Evolutionary conservation across 2,329 filamentous ascomycete species (phyloP).

Genomic region (Triangularia verruculosa): DNA sequence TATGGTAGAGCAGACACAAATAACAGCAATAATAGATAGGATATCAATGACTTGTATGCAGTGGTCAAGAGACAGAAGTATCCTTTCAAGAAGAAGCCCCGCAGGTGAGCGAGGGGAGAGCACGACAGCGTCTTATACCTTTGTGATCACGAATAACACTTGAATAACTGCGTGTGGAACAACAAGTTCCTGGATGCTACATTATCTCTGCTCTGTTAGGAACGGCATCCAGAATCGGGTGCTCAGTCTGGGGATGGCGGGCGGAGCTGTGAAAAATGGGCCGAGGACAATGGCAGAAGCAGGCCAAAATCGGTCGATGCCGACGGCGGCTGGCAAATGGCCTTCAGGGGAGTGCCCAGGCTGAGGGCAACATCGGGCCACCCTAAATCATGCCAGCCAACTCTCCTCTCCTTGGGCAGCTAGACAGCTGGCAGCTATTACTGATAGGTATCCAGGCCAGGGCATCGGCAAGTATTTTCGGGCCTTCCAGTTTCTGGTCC

Average conservation of each 20-base stretch:
- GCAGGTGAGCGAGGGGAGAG: slow-evolving; percentile 4
- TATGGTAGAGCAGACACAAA: background rate
- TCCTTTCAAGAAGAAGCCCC: slow-evolving; percentile 7
- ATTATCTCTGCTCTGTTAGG: background rate
- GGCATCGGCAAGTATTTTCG: background rate
- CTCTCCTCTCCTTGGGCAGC: slow-evolving; percentile 2
- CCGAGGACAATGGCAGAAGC: slow-evolving; percentile 30
- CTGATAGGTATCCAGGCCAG: background rate
- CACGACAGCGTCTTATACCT: slow-evolving; percentile 5
- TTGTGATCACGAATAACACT: background rate
- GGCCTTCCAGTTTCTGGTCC: slow-evolving; percentile 1
- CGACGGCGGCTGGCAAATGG: slow-evolving; percentile 27
- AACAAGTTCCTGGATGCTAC: background rate
- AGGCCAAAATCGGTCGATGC: slow-evolving; percentile 32
- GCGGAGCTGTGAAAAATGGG: slow-evolving; percentile 33
- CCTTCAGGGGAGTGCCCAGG: slow-evolving; percentile 16
- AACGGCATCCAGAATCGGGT: slow-evolving; percentile 1
- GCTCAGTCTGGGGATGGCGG: slow-evolving; percentile 16
- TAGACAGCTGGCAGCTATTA: background rate
- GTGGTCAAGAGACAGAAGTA: background rate
- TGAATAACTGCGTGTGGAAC: background rate
- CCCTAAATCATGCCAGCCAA: slow-evolving; percentile 26
- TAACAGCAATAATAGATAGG: background rate
- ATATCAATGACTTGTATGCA: background rate
- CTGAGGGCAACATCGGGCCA: slow-evolving; percentile 26